Conservation (phyloP, 495 filamentous ascomycete genomes). For the Terfezia claveryi region DNA sequence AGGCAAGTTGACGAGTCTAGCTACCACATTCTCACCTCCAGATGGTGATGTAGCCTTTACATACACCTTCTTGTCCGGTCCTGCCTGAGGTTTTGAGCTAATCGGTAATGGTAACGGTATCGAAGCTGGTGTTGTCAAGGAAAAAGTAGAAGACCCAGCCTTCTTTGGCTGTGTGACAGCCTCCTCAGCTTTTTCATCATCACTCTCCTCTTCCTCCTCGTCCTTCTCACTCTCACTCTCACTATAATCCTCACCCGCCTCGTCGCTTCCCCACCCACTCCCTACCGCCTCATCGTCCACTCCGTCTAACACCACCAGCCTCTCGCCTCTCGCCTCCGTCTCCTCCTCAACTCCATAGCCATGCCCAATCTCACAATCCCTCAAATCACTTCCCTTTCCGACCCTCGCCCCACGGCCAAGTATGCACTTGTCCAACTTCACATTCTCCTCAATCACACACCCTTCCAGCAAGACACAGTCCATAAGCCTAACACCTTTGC, state of each 20-base stretch:
- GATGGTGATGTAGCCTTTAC: too few relatives aligned
- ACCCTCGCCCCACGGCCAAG: slow-evolving; percentile 54
- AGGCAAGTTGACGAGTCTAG: too few relatives aligned
- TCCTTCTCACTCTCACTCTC: slow-evolving; percentile 4
- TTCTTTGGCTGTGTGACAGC: too few relatives aligned
- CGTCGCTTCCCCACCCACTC: slow-evolving; percentile 11
- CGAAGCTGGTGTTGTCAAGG: too few relatives aligned
- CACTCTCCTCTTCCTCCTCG: slow-evolving; percentile 1
- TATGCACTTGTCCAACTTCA: slow-evolving; percentile 59
- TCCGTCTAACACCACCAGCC: slow-evolving; percentile 50
- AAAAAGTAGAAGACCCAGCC: too few relatives aligned
- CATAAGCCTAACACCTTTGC: slow-evolving; percentile 51
- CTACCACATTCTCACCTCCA: too few relatives aligned
- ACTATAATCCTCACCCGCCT: slow-evolving; percentile 16
- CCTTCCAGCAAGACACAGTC: slow-evolving; percentile 83
- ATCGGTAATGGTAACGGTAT: too few relatives aligned
- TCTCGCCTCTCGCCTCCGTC: slow-evolving; percentile 66
- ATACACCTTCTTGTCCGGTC: too few relatives aligned
- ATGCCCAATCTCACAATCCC: slow-evolving; percentile 80
- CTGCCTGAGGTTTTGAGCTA: too few relatives aligned
- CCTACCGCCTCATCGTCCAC: slow-evolving; percentile 1
- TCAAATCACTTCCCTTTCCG: slow-evolving; percentile 51
- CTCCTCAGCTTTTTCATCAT: slow-evolving; percentile 3
- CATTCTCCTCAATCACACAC: slow-evolving; percentile 53
- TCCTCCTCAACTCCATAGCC: slow-evolving; percentile 57